Evolutionary conservation across 2,329 filamentous ascomycete genomes (phyloP), one percentile per base, ranked within the genome.

Genomic region (Aspergillus transmontanensis): DNA sequence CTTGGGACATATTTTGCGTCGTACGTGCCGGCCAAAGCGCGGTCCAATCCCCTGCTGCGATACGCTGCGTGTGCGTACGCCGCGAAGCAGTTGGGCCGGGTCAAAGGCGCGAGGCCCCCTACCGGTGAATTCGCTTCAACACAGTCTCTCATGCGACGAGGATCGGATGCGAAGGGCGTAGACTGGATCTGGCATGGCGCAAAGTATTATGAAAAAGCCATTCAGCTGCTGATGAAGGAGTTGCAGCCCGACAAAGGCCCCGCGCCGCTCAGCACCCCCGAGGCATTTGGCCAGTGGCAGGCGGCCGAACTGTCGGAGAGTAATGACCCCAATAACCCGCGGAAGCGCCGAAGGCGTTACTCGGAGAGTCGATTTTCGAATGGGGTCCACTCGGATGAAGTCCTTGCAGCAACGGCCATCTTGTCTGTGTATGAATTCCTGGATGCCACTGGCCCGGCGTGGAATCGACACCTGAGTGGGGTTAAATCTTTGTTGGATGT

Each of bases 361-460:
- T 77, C 83, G 23, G 82, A 83, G 67, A 84, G 83, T 62, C 72
- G 74, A 43, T 69, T 78, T 19, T 76, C 76, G 10, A 72, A 80
- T 73, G 75, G 75, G 23, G 73, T 73, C 7, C 73, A 77, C 61
- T 80, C 77, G 0, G 87, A 89, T 66, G 87, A 90, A 62, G 81
- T 89, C 4, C 80, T 90, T 26, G 87, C 87, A 10, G 87, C 88
- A 2, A 87, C 87, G 2, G 87, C 88, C 0, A 89, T 90, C 16
- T 75, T 91, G 1, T 90, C 87, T 63, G 85, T 88, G 0, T 90
- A 90, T 70, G 88, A 90, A 66, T 87, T 90, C 63, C 78, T 90
- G n/a, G 87, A 90, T 72, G 85, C 86, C 1, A 88, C 86, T 0
- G 85, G 85, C 2, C 81, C 82, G 0, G 87, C 87, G 23, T 90